Conservation (phyloP, 2,329 filamentous ascomycete species). For the Catunica adiposa region DNA sequence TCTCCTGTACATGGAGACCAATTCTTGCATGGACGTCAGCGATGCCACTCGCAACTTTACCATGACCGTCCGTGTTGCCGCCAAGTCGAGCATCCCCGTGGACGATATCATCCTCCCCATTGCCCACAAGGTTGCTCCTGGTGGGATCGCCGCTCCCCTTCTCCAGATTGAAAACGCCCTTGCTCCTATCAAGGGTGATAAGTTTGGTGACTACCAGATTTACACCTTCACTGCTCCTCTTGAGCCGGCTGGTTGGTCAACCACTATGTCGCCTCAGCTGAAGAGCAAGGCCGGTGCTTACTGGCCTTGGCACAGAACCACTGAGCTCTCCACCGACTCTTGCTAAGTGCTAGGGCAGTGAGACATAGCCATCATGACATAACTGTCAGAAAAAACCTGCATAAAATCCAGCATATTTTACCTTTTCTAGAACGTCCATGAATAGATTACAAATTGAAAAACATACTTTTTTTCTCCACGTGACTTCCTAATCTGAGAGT, state of each 20-base stretch:
- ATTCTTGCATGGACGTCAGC: slow-evolving; percentile 17
- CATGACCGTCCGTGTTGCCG: slow-evolving; percentile 4
- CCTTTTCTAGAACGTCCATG: too few species aligned
- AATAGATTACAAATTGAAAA: too few species aligned
- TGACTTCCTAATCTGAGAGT: too few species aligned
- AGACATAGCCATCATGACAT: too few species aligned
- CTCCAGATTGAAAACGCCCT: slow-evolving; percentile 1
- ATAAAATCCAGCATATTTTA: too few species aligned
- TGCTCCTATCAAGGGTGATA: neutral
- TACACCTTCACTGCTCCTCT: slow-evolving; percentile 4
- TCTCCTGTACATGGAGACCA: slow-evolving; percentile 18
- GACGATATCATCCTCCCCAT: slow-evolving; percentile 4
- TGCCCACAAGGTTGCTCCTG: slow-evolving; percentile 3
- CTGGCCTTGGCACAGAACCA: neutral
- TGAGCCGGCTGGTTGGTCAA: neutral
- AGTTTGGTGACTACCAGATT: slow-evolving; percentile 5
- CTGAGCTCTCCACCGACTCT: neutral
- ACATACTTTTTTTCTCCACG: too few species aligned
- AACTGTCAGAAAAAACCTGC: too few species aligned
- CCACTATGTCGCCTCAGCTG: slow-evolving; percentile 6
- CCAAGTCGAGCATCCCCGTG: neutral
- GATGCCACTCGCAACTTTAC: neutral
- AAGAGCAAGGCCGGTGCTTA: neutral
- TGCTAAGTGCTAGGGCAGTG: neutral
- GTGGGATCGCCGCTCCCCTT: neutral